phyloP scores from a whole-genome alignment of 257 asterid genomes.

The Gardenia jasminoides region DNA sequence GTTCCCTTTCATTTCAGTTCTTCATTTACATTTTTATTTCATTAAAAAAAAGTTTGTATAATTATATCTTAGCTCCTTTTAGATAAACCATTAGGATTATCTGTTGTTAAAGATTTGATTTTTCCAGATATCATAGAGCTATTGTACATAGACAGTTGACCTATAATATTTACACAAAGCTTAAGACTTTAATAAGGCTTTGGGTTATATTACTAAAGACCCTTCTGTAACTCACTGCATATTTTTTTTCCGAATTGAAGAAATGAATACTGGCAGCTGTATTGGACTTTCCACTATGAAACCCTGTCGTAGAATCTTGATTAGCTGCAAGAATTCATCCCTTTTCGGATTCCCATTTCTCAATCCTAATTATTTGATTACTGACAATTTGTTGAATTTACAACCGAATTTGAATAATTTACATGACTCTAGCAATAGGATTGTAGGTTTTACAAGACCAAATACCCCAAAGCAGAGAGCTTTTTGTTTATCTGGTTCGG shows the following conservation, averaged over 20 bases:
- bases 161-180: not conserved
- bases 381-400: slow-evolving; percentile 42
- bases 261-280: slow-evolving; percentile 53
- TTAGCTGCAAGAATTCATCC: slow-evolving; percentile 46
- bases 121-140: slow-evolving; percentile 11
- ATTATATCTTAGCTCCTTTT: not conserved
- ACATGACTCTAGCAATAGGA: slow-evolving; percentile 23
- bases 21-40: not conserved
- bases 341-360: slow-evolving; percentile 45
- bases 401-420: slow-evolving; percentile 31
- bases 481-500: slow-evolving; percentile 54
- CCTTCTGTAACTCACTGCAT: not conserved
- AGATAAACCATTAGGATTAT: not conserved
- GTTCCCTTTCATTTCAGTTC: slow-evolving; percentile 18
- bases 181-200: not conserved
- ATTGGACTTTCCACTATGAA: slow-evolving; percentile 54
- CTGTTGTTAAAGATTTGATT: slow-evolving; percentile 22
- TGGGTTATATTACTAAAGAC: not conserved
- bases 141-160: slow-evolving; percentile 3
- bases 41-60: not conserved
- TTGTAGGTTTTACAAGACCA: slow-evolving; percentile 36
- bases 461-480: slow-evolving; percentile 37
- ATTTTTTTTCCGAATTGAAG: not conserved
- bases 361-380: slow-evolving; percentile 27
- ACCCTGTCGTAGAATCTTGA: slow-evolving; percentile 51